Conservation (phyloP, 1,139 yeast species). For the Petasospora rhodanensis region DNA sequence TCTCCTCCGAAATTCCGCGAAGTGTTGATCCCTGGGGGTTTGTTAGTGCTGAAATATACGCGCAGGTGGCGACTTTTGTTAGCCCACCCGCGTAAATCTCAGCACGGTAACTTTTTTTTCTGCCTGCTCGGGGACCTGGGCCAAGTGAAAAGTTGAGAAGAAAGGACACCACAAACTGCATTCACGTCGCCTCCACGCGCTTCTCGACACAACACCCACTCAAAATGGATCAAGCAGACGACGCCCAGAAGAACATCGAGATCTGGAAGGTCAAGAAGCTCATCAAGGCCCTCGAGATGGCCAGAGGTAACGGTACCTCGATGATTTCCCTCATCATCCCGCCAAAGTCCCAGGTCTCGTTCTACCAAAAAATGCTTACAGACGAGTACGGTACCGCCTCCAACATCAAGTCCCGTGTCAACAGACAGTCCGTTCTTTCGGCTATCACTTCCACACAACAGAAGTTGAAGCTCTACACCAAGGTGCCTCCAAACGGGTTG, state of each 20-base stretch:
- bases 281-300: constrained; percentile 78
- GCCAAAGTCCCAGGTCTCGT: constrained; percentile 89
- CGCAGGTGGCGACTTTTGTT: neutral
- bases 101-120: constrained; percentile 1
- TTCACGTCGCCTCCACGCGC: too few species aligned
- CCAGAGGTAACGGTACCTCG: constrained; percentile 98
- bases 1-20: neutral
- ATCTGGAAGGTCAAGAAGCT: constrained; percentile 98
- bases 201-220: too few species aligned
- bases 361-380: constrained; percentile 85
- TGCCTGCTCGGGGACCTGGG: too few species aligned
- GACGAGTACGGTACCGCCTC: constrained; percentile 99
- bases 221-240: constrained; percentile 31
- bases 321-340: constrained; percentile 96
- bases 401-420: constrained; percentile 94
- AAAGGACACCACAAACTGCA: too few species aligned
- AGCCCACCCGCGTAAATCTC: constrained; percentile 1
- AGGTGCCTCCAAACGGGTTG: constrained; percentile 89
- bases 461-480: constrained; percentile 82
- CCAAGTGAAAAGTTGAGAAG: constrained; percentile 1
- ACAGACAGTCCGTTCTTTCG: constrained; percentile 87
- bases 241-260: constrained; percentile 95
- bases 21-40: neutral
- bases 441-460: constrained; percentile 98
- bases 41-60: constrained; percentile 7